Base-by-base conservation (phyloP, 805 yeast species). In the Candida mattraensis region DNA sequence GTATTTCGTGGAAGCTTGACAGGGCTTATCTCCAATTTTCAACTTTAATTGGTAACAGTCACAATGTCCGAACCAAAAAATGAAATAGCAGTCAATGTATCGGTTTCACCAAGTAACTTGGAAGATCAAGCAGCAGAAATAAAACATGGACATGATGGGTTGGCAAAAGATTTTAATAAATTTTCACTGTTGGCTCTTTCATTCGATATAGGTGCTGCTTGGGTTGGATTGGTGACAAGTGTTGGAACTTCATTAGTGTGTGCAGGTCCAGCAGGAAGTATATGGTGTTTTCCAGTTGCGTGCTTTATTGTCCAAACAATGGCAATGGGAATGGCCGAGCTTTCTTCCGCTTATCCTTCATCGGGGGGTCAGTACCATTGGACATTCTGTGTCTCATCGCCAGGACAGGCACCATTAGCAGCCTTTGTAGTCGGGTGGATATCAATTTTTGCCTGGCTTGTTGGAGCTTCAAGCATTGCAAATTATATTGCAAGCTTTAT, bases 261-360 rank as follows among this genome's bases (percentile, higher is more conserved):
- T 24, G 44, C 44, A 3, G 44, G 44, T 7, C 40, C 44, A 4
- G 44, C 44, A 14, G 44, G 44, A 5, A 30, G 34, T 23, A 29
- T 40, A 21, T 40, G 44, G 44, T 40, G 40, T 24, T 76, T 42
- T 15, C 33, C 35, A 8, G 50, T 75, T 12, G 69, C 82, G 19
- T 68, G 75, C 7, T 42, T 64, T 5, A 72, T 76, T 41, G 74
- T 80, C 33, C 54, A 78, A 42, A 51, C 66, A 9, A 72, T 76
- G 15, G 85, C 85, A 7, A 42, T 72, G 5, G 66, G 79, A 16
- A 72, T 81, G 76, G 68, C 83, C 2, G 65, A 60, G 39, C 29
- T 59, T 12, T 51, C 60, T 3, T 52, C 60, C 13, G 59, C 61
- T 15, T 59, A 47, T 24, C 65, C 65, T 1, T 54, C 56, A 31